Evolutionary conservation across 192 early-diverging fungal genomes (phyloP).

Genomic region (Funneliformis mosseae): DNA sequence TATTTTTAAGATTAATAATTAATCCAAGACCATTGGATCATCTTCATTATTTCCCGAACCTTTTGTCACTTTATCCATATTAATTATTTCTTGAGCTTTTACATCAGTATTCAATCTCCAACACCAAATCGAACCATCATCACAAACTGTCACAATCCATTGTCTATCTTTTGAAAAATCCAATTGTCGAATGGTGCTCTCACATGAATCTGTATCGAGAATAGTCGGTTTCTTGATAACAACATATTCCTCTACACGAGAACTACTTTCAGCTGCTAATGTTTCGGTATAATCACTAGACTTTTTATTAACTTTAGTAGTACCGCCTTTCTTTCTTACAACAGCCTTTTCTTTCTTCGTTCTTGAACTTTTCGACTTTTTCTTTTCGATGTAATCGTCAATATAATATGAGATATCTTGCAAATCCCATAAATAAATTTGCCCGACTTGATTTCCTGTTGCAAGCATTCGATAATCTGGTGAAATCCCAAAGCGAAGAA

Average conservation of each 20-base stretch:
- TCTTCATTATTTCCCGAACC: slow-evolving; percentile 3
- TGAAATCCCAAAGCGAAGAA: slow-evolving; percentile 27
- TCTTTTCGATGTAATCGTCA: slow-evolving; percentile 18
- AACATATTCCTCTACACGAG: background rate
- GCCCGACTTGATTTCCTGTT: slow-evolving; percentile 24
- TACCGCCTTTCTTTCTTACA: background rate
- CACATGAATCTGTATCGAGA: background rate
- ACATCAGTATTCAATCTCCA: slow-evolving; percentile 16
- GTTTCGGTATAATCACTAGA: background rate
- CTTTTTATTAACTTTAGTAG: background rate
- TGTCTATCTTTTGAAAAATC: slow-evolving; percentile 18
- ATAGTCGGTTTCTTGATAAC: background rate
- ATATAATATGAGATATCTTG: slow-evolving; percentile 21
- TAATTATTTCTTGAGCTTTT: background rate
- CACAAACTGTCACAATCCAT: slow-evolving; percentile 24
- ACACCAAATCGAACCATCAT: slow-evolving; percentile 30
- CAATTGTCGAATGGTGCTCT: slow-evolving; percentile 17
- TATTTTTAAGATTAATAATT: background rate
- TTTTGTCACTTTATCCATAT: background rate
- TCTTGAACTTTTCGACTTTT: background rate
- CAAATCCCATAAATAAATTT: slow-evolving; percentile 27
- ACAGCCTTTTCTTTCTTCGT: background rate
- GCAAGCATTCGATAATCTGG: slow-evolving; percentile 13
- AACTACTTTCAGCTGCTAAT: background rate
- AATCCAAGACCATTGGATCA: slow-evolving; percentile 11